Evolutionary conservation across 148 eudicot genomes (phyloP), one percentile per base, ranked within the genome.

Genomic region (Gaultheria prostrata): DNA sequence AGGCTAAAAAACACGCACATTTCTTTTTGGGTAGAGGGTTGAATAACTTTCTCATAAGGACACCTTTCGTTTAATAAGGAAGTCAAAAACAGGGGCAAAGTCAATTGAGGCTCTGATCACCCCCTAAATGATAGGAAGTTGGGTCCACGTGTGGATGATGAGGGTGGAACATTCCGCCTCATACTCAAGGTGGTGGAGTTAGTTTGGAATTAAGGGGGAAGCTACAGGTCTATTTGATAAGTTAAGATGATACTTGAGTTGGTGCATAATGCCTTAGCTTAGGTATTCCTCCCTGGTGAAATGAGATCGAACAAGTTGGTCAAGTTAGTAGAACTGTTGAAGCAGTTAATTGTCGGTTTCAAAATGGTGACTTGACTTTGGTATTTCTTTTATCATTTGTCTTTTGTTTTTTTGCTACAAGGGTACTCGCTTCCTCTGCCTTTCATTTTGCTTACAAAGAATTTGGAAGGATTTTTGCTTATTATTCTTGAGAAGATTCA

Each of bases 311-410:
- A 24, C 30, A 63, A 63, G 70, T 63, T 63, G 69, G 28, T 67
- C 72, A 67, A 67, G 18, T 67, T 28, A 30, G 70, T 26, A 9
- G 72, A 67, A 67, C 72, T 13, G 30, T 28, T 67, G 72, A 67
- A 43, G 26, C 50, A 35, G 26, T 74, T 8, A 45, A 6, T 17
- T 71, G 35, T 71, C 11, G 26, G 45, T 46, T 46, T 46, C 32
- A 45, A 76, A 13, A 46, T n/a, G 78, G 53, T 46, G 54, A 46
- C 78, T 76, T 77, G 61, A 76, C 61, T 28, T 77, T 30, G 46
- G 9, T 77, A 26, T 76, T 48, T 26, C 21, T 77, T 76, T 17
- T 76, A 14, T 12, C 13, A 0, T 26, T 76, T 49, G 1, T 49
- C 20, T 76, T 32, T 77, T 33, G 61, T 51, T 39, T 48, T 48